Evolutionary conservation across 2,329 filamentous ascomycete genomes (phyloP).

Genomic region (Aureobasidium sp.): DNA sequence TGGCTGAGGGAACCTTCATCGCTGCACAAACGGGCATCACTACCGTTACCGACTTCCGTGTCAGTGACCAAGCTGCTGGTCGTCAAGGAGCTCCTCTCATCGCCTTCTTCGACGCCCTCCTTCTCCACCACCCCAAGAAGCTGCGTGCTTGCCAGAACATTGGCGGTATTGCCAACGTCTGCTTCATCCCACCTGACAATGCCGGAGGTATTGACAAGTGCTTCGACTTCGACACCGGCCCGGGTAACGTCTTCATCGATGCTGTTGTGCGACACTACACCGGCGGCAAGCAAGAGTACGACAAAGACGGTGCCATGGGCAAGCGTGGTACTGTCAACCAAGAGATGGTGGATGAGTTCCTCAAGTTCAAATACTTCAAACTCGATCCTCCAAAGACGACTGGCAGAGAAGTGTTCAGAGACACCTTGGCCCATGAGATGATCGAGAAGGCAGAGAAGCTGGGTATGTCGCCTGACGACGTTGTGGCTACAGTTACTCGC

Average conservation of each 20-base stretch:
- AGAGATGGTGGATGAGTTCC: constrained; percentile 23
- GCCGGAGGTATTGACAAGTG: constrained; percentile 22
- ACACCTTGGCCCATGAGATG: constrained; percentile 45
- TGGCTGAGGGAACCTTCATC: constrained; percentile 50
- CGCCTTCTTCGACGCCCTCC: constrained; percentile 48
- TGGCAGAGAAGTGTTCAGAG: constrained; percentile 51
- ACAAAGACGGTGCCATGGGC: constrained; percentile 25
- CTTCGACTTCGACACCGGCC: constrained; percentile 26
- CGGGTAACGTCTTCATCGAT: constrained; percentile 27
- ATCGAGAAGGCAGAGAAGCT: constrained; percentile 39
- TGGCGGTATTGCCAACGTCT: constrained; percentile 52
- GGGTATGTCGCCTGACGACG: constrained; percentile 41
- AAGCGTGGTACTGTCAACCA: constrained; percentile 22
- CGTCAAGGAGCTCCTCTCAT: constrained; percentile 48
- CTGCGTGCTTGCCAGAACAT: constrained; percentile 54
- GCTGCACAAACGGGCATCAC: constrained; percentile 49
- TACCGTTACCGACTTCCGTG: constrained; percentile 49
- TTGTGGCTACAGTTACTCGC: constrained; percentile 50
- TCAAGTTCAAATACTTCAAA: constrained; percentile 40
- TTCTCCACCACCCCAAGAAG: constrained; percentile 49
- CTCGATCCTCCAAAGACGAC: constrained; percentile 48
- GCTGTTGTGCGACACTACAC: constrained; percentile 23
- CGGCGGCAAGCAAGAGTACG: constrained; percentile 23
- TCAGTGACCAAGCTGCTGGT: constrained; percentile 48
- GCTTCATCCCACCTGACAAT: constrained; percentile 46